A percentile compares a stretch with the other conserved stretches of the same genome.
Conservation (phyloP, 2,329 filamentous ascomycete species). For the Clarireedia hainanense region DNA sequence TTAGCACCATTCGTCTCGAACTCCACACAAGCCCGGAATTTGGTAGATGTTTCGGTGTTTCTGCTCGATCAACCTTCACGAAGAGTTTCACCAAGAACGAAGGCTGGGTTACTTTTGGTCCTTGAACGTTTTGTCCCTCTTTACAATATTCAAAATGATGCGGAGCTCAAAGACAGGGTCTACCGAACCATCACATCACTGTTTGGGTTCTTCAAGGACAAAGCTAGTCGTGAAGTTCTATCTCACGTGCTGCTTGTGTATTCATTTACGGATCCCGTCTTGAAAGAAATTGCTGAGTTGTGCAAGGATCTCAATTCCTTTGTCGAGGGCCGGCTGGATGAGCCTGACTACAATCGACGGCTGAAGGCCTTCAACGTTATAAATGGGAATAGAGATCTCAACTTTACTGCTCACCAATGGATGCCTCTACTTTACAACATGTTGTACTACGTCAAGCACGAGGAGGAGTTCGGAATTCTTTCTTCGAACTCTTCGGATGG, state of each 20-base stretch:
- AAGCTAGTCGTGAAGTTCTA: conserved; percentile 64
- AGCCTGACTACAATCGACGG: conserved; percentile 80
- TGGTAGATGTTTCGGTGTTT: conserved; percentile 73
- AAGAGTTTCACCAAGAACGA: conserved; percentile 73
- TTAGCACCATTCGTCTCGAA: conserved; percentile 63
- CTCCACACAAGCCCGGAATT: conserved; percentile 61
- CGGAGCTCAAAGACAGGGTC: conserved; percentile 53
- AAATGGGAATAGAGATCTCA: conserved; percentile 50
- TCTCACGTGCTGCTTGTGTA: conserved; percentile 67
- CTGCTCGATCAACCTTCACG: conserved; percentile 79
- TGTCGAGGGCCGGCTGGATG: conserved; percentile 62
- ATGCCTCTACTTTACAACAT: conserved; percentile 81
- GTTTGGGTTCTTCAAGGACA: conserved; percentile 86
- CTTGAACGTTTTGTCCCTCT: conserved; percentile 72
- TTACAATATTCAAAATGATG: conserved; percentile 47
- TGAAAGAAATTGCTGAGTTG: conserved; percentile 57
- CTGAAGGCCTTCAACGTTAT: conserved; percentile 69
- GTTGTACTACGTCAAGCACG: conserved; percentile 76
- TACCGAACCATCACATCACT: conserved; percentile 71
- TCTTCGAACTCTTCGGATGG: conserved; percentile 72
- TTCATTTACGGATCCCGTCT: conserved; percentile 51
- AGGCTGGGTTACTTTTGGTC: conserved; percentile 71
- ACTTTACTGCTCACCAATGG: conserved; percentile 70
- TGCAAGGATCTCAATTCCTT: conserved; percentile 79
- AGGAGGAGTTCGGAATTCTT: conserved; percentile 82